Percentiles rank a stretch among this genome's conserved stretches.
phyloP scores from a whole-genome alignment of 2,329 filamentous ascomycete species.

The Daldinia eschscholtzii region DNA sequence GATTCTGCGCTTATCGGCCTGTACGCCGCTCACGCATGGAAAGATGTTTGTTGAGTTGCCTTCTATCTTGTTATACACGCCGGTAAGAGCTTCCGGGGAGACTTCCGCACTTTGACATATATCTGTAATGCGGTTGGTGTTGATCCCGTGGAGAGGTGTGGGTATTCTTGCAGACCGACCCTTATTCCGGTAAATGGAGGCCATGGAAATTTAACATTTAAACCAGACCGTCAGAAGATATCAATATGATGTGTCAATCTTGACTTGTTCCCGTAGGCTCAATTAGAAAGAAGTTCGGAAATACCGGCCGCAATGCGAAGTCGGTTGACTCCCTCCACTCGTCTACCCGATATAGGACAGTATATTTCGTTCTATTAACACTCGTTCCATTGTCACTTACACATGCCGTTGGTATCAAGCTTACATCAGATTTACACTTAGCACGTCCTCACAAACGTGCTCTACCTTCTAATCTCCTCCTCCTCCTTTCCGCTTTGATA shows the following conservation, averaged over 20 bases:
- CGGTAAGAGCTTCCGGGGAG: not conserved
- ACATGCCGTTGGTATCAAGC: constrained; percentile 8
- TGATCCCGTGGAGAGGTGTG: constrained; percentile 12
- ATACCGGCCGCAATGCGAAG: not conserved
- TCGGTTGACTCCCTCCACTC: constrained; percentile 3
- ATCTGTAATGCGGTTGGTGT: constrained; percentile 5
- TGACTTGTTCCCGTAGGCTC: not conserved
- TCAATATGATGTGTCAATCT: constrained; percentile 7
- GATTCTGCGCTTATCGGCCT: not conserved
- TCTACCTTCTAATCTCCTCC: constrained; percentile 63
- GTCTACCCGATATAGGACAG: constrained; percentile 9
- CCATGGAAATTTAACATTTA: not conserved
- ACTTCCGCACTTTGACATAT: constrained; percentile 7
- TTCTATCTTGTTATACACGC: constrained; percentile 1
- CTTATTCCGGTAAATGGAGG: constrained; percentile 4
- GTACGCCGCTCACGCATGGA: not conserved
- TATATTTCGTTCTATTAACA: constrained; percentile 1
- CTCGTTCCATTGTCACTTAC: not conserved
- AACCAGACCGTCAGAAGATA: not conserved
- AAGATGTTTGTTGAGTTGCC: constrained; percentile 7
- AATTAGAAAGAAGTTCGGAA: constrained; percentile 5
- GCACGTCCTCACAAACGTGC: constrained; percentile 60
- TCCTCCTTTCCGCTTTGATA: constrained; percentile 61
- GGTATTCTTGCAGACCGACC: constrained; percentile 2
- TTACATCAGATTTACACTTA: constrained; percentile 20